Percentiles rank a stretch among this genome's conserved stretches.
phyloP scores from a whole-genome alignment of 805 yeast genomes.

The Sugiyamaella qingdaonensis region DNA sequence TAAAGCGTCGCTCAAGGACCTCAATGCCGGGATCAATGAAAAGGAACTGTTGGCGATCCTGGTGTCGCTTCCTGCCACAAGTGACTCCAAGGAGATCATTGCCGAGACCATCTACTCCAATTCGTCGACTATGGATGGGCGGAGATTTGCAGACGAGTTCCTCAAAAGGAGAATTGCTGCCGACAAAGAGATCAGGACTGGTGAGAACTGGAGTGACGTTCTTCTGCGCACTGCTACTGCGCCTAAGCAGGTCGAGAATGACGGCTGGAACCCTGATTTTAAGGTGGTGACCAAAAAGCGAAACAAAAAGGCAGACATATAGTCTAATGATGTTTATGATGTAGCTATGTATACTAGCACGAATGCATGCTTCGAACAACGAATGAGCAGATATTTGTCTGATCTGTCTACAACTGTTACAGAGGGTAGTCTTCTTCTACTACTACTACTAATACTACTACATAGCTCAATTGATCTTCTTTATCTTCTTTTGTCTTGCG shows the following conservation, averaged over 20 bases:
- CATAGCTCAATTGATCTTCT: no score
- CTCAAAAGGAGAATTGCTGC: constrained; percentile 69
- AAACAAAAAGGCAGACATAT: constrained; percentile 32
- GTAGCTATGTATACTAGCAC: not conserved
- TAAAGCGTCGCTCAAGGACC: constrained; percentile 37
- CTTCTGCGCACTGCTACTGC: constrained; percentile 38
- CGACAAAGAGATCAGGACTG: constrained; percentile 48
- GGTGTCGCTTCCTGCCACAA: constrained; percentile 69
- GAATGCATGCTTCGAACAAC: not conserved
- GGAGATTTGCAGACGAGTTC: constrained; percentile 89
- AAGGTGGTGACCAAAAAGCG: constrained; percentile 64
- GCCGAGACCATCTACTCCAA: constrained; percentile 89
- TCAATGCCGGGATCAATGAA: constrained; percentile 70
- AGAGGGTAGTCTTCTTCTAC: no score
- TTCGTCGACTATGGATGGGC: constrained; percentile 88
- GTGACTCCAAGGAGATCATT: constrained; percentile 77
- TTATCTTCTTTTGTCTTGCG: no score
- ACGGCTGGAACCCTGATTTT: constrained; percentile 42
- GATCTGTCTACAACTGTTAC: no score
- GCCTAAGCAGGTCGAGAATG: constrained; percentile 27
- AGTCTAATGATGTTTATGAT: not conserved
- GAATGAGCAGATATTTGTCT: no score
- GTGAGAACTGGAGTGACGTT: constrained; percentile 70
- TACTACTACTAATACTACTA: no score
- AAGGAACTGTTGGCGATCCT: constrained; percentile 78